Evolutionary conservation across 805 yeast species (phyloP).

Genomic region (Alloascoidea hylecoeti): DNA sequence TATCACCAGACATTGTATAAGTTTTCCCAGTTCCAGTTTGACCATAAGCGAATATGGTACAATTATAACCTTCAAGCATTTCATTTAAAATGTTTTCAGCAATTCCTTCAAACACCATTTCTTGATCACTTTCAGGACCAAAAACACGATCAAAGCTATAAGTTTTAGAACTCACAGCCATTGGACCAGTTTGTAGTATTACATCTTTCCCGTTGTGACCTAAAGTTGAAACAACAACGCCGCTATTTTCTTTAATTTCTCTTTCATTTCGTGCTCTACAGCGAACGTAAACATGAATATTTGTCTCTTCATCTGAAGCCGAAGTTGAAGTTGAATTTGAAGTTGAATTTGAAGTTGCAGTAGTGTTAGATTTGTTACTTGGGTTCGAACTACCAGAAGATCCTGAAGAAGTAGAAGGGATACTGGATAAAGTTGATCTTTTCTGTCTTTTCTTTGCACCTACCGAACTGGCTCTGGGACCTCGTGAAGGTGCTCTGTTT

Average conservation of each 20-base stretch:
- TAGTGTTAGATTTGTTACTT: background rate
- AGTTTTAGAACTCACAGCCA: conserved; percentile 24
- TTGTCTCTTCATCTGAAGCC: conserved; percentile 17
- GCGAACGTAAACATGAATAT: conserved; percentile 52
- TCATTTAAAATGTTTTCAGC: conserved; percentile 56
- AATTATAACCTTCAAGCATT: conserved; percentile 62
- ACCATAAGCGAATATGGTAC: conserved; percentile 79
- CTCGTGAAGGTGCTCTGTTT: too few species aligned
- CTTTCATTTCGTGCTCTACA: conserved; percentile 47
- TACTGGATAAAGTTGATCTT: too few species aligned
- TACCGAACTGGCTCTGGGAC: too few species aligned
- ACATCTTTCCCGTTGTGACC: conserved; percentile 33
- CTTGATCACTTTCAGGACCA: conserved; percentile 73
- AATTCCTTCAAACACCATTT: conserved; percentile 45
- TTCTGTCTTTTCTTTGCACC: too few species aligned
- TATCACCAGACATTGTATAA: conserved; percentile 62
- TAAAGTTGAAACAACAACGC: conserved; percentile 42
- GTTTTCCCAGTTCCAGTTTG: conserved; percentile 91
- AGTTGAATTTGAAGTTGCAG: background rate
- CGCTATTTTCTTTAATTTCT: conserved; percentile 41
- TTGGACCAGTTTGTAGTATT: conserved; percentile 27
- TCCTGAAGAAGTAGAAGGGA: too few species aligned
- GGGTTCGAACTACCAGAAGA: too few species aligned
- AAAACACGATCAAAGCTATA: conserved; percentile 71
- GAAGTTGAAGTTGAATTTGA: background rate